Base-by-base conservation (phyloP, 257 asterid genomes). In the Cinchona pubescens region DNA sequence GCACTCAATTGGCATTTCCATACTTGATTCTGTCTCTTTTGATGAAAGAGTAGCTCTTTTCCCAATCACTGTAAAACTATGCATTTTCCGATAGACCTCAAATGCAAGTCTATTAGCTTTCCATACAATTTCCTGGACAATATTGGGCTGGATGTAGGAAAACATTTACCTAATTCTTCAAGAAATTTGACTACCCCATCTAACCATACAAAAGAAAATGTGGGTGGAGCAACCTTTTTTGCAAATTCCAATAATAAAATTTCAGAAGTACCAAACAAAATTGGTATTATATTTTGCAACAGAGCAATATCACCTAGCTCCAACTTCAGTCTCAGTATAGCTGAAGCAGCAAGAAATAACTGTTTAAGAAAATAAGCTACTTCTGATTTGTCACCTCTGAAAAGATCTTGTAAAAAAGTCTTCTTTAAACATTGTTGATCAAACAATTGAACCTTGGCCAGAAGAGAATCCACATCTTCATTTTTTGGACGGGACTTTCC, bases 1-100 rank as follows among this genome's bases (percentile, higher is more conserved):
- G 49, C 30, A 79, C 81, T 77, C 77, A 67, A 76, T 70, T 83
- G 85, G 80, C 86, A 76, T 71, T 76, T 77, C 83, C 62, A 87
- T 78, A 79, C 74, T 85, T 71, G 87, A 85, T 59, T 84, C 92
- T 38, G 84, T 78, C 83, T 87, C 94, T 56, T 85, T 86, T 74
- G 92, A 88, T 72, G 88, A 91, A 74, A 90, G 80, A 85, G 82
- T 80, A 78, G 96, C 92, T 46, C 86, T 79, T 84, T 87, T 94
- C 64, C 95, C 91, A n/a, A n/a, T n/a, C n/a, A n/a, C 83, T 90
- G 93, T 67, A 90, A 85, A 69, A 84, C 85, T 69, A 92, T 94
- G 90, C 98, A 94, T 82, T 90, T 89, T 34, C 97, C 98, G 35
- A 92, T 86, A 77, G 85, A 88, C 87, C 79, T 85, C 86, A 92